phyloP scores from a whole-genome alignment of 805 yeast species.

The Metschnikowia kunwiensis region DNA sequence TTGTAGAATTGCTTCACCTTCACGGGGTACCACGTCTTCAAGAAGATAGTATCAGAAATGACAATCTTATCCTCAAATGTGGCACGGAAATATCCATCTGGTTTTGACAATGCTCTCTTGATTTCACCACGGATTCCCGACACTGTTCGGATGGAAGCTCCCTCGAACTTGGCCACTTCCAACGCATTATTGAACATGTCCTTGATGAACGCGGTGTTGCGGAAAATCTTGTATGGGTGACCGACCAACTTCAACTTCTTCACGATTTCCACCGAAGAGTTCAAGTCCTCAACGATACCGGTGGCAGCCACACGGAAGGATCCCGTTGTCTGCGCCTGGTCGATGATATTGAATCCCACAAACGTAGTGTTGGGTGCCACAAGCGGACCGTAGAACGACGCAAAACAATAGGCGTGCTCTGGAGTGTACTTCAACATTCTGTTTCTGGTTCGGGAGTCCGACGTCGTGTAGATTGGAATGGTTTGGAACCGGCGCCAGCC shows the following conservation, averaged over 20 bases:
- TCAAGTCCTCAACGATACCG: conserved; percentile 92
- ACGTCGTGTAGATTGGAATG: conserved; percentile 89
- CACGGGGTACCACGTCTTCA: conserved; percentile 97
- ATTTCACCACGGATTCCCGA: conserved; percentile 98
- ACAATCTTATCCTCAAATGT: conserved; percentile 93
- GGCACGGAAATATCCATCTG: conserved; percentile 95
- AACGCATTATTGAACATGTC: conserved; percentile 91
- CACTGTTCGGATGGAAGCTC: conserved; percentile 94
- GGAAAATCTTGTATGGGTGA: conserved; percentile 86
- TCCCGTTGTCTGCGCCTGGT: conserved; percentile 79
- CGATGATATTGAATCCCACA: conserved; percentile 89
- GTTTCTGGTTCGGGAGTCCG: conserved; percentile 96
- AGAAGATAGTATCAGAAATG: conserved; percentile 82
- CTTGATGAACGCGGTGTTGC: conserved; percentile 94
- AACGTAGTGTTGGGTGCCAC: conserved; percentile 97
- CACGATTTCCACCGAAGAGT: conserved; percentile 86
- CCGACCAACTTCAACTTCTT: conserved; percentile 95
- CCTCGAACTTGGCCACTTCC: conserved; percentile 97
- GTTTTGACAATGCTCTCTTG: conserved; percentile 87
- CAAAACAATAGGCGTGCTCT: conserved; percentile 94
- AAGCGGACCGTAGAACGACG: conserved; percentile 93
- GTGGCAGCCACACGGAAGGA: conserved; percentile 95
- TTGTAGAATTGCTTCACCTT: conserved; percentile 87
- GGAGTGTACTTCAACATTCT: conserved; percentile 98
- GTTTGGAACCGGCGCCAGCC: conserved; percentile 99